A percentile compares a stretch with the other conserved stretches of the same genome.
phyloP scores from a whole-genome alignment of 169 alveolate genomes.

The Eimeria maxima region DNA sequence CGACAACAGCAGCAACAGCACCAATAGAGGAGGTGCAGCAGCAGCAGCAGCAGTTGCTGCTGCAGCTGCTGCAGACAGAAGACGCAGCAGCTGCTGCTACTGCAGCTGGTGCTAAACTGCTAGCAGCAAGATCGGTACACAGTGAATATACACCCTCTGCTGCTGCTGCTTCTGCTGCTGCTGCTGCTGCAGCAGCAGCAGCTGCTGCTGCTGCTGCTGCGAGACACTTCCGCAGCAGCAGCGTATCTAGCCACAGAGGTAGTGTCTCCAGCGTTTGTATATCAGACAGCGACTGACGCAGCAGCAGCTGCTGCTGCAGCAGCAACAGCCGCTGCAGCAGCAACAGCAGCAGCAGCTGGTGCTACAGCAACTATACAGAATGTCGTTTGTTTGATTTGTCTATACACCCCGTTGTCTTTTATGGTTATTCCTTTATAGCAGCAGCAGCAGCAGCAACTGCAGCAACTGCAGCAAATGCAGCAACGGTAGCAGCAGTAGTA shows the following conservation, averaged over 20 bases:
- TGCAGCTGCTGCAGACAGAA: not conserved
- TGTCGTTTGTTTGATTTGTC: too few species aligned
- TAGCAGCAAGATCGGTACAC: too few species aligned
- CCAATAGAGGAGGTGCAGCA: not conserved
- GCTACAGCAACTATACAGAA: too few species aligned
- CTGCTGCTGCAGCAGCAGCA: too few species aligned
- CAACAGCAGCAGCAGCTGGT: not conserved
- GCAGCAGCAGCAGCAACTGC: not conserved
- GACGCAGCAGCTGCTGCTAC: not conserved
- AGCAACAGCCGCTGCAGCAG: constrained; percentile 6
- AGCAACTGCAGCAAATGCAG: too few species aligned
- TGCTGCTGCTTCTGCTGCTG: too few species aligned
- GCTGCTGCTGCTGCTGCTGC: constrained; percentile 28
- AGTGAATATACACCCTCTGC: too few species aligned
- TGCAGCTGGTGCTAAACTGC: too few species aligned
- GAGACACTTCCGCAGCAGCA: not conserved
- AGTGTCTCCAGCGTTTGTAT: not conserved
- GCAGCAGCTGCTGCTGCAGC: not conserved
- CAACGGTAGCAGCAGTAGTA: too few species aligned
- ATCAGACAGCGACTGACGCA: not conserved
- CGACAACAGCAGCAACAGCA: constrained; percentile 25
- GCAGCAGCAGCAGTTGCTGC: not conserved
- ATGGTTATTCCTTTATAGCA: too few species aligned
- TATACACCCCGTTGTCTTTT: too few species aligned
- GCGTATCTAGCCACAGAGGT: too few species aligned